Evolutionary conservation across 306 rosid species (phyloP).

Genomic region (Ammopiptanthus mongolicus): DNA sequence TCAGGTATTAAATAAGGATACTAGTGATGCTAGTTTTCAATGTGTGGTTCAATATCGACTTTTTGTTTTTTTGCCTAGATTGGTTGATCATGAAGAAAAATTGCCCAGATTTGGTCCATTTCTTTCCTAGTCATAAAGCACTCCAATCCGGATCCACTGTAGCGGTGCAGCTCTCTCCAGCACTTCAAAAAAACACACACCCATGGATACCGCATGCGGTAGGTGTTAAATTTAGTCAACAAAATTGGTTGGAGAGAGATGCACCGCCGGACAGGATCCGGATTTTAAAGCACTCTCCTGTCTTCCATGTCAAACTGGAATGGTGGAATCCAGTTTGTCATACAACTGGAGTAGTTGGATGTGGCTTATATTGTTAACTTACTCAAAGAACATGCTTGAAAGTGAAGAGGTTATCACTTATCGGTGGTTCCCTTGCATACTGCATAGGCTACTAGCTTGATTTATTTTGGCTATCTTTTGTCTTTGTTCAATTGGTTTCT

Average conservation of each 20-base stretch:
- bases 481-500: neutral
- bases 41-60: neutral
- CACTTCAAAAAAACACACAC: no score
- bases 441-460: neutral
- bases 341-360: neutral
- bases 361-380: neutral
- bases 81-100: no score
- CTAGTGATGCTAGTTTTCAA: slow-evolving; percentile 7
- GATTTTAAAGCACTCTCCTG: neutral
- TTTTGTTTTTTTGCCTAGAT: no score
- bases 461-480: neutral
- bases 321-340: slow-evolving; percentile 9
- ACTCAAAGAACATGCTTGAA: neutral
- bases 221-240: no score
- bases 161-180: no score
- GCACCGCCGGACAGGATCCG: no score
- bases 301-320: neutral
- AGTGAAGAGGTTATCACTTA: neutral
- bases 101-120: no score
- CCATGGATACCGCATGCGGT: no score
- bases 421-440: no score
- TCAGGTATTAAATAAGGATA: neutral
- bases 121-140: no score
- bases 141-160: no score
- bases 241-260: no score